phyloP scores from a whole-genome alignment of 2,329 filamentous ascomycete genomes.

The Aspergillus thermomutatus region DNA sequence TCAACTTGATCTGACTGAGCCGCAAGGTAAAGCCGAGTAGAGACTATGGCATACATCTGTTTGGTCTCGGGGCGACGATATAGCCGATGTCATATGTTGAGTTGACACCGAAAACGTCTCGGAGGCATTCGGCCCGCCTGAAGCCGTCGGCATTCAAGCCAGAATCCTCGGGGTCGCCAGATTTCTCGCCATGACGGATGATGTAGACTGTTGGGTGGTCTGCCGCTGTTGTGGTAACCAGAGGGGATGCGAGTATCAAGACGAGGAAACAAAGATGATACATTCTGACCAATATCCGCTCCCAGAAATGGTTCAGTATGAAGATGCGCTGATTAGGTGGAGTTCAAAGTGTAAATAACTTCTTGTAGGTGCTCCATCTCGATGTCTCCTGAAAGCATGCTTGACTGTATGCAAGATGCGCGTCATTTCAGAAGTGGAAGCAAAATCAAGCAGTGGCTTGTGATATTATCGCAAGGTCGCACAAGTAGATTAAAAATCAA shows the following conservation, averaged over 20 bases:
- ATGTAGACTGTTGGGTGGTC: slow-evolving; percentile 24
- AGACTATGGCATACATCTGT: slow-evolving; percentile 16
- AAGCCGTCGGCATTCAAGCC: slow-evolving; percentile 23
- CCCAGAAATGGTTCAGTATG: not conserved
- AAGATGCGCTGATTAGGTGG: not conserved
- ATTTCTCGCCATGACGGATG: slow-evolving; percentile 31
- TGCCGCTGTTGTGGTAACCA: slow-evolving; percentile 4
- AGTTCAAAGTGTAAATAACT: not conserved
- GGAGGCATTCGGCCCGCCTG: slow-evolving; percentile 27
- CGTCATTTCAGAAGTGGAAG: not conserved
- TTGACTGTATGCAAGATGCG: not conserved
- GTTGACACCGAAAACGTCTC: slow-evolving; percentile 20
- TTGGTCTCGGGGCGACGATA: slow-evolving; percentile 27
- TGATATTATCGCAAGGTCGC: not conserved
- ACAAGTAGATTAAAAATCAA: not conserved
- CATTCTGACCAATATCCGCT: not conserved
- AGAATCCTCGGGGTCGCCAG: slow-evolving; percentile 19
- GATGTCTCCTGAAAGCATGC: not conserved
- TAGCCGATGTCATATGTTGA: slow-evolving; percentile 25
- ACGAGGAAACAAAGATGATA: not conserved
- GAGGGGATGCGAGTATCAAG: not conserved
- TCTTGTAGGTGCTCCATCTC: not conserved
- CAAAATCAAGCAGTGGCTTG: not conserved
- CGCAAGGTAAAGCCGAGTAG: not conserved
- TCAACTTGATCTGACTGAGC: not conserved